Conservation (phyloP, 2,329 filamentous ascomycete genomes). For the Aspergillus tanneri region DNA sequence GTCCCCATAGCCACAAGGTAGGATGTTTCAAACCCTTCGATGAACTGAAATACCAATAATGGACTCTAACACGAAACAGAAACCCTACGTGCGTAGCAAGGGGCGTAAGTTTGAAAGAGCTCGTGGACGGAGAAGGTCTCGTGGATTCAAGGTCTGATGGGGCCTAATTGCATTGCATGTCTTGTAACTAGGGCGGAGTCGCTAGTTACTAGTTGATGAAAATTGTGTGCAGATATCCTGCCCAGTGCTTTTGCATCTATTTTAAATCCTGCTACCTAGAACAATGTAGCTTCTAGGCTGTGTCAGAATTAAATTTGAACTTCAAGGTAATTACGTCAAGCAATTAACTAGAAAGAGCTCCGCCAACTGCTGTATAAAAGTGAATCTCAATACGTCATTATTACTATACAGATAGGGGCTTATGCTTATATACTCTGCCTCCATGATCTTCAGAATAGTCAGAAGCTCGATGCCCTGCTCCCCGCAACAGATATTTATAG, state of each 20-base stretch:
- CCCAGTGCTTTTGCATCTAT: too few species aligned
- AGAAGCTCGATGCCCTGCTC: conserved; percentile 75
- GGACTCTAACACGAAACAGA: too few species aligned
- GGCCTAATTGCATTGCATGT: conserved; percentile 3
- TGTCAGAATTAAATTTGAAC: too few species aligned
- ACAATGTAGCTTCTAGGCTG: too few species aligned
- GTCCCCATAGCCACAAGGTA: conserved; percentile 97
- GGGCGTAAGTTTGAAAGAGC: conserved; percentile 99
- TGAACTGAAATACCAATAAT: conserved; percentile 16
- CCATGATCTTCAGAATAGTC: conserved; percentile 62
- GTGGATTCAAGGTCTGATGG: conserved; percentile 99
- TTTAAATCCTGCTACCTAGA: too few species aligned
- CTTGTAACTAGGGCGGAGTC: conserved; percentile 6
- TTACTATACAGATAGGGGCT: conserved; percentile 41
- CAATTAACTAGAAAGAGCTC: too few species aligned
- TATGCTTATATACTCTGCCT: conserved; percentile 58
- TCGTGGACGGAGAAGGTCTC: conserved; percentile 96
- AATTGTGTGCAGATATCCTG: background rate
- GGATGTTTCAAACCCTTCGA: conserved; percentile 27
- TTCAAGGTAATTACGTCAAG: too few species aligned
- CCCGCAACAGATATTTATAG: conserved; percentile 91
- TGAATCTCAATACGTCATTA: background rate
- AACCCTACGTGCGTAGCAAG: conserved; percentile 97
- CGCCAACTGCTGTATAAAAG: background rate
- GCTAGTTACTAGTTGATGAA: conserved; percentile 6